Percentiles rank a stretch among this genome's conserved stretches.
phyloP scores from a whole-genome alignment of 805 yeast species.

The Candida chauliodis region DNA sequence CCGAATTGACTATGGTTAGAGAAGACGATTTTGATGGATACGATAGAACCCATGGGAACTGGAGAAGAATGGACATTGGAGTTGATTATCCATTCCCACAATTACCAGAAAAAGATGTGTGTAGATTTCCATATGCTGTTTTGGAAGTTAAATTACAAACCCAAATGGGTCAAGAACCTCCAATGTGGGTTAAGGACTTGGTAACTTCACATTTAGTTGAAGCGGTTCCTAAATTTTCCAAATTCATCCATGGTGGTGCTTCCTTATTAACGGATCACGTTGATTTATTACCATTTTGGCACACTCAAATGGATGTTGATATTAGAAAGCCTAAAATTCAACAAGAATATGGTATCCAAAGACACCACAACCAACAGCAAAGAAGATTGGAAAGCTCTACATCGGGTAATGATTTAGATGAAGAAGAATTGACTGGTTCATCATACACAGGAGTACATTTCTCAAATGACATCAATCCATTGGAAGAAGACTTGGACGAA shows the following conservation, averaged over 20 bases:
- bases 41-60: conserved; percentile 86
- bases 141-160: conserved; percentile 96
- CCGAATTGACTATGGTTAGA: conserved; percentile 95
- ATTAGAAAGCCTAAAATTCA: conserved; percentile 79
- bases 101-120: conserved; percentile 77
- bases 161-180: conserved; percentile 98
- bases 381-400: conserved; percentile 25
- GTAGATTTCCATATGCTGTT: conserved; percentile 96
- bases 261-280: conserved; percentile 82
- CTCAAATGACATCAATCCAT: conserved; percentile 43
- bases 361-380: conserved; percentile 22
- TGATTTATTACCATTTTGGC: conserved; percentile 90
- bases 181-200: conserved; percentile 93
- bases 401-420: conserved; percentile 61
- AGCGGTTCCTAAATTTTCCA: conserved; percentile 96
- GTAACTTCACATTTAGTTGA: conserved; percentile 92
- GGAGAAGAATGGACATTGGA: conserved; percentile 99
- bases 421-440: conserved; percentile 52
- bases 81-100: conserved; percentile 94
- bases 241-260: conserved; percentile 96
- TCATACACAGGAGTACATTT: conserved; percentile 37
- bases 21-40: conserved; percentile 95
- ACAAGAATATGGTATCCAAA: conserved; percentile 61
- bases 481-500: conserved; percentile 50
- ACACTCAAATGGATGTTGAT: conserved; percentile 94